phyloP scores from a whole-genome alignment of 176 grass and related monocot species.

The Tillandsia fasciculata region DNA sequence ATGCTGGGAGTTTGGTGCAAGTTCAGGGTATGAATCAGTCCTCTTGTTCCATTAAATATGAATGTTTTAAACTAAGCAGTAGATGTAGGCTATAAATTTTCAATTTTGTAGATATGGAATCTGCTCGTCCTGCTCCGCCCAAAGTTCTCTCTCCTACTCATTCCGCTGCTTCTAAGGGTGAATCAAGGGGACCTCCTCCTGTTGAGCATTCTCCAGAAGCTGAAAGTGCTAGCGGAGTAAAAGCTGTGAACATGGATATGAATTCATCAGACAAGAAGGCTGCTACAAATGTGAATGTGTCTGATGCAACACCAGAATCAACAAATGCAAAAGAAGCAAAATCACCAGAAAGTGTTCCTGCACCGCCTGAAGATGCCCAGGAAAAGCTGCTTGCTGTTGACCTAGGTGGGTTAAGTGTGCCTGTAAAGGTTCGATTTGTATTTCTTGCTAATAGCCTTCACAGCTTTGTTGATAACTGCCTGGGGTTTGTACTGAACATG shows the following conservation, averaged over 20 bases:
- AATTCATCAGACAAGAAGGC: conserved; percentile 47
- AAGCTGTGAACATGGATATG: conserved; percentile 32
- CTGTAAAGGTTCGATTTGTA: conserved; percentile 25
- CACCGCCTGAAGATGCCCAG: conserved; percentile 35
- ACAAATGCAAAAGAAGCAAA: conserved; percentile 43
- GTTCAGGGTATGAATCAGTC: conserved; percentile 46
- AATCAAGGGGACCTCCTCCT: conserved; percentile 38
- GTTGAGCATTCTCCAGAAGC: conserved; percentile 49
- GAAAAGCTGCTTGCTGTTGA: conserved; percentile 53
- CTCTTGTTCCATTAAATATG: conserved; percentile 3
- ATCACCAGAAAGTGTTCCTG: conserved; percentile 36
- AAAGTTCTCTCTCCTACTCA: conserved; percentile 65
- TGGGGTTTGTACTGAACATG: background rate
- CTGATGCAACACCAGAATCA: conserved; percentile 47
- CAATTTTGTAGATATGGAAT: conserved; percentile 63
- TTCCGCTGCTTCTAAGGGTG: conserved; percentile 82
- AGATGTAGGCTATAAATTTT: conserved; percentile 15
- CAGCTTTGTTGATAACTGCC: background rate
- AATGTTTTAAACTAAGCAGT: background rate
- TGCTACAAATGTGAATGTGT: conserved; percentile 26
- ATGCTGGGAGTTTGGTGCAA: conserved; percentile 64
- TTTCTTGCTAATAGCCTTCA: conserved; percentile 3
- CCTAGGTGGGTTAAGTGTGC: conserved; percentile 43
- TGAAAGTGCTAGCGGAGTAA: conserved; percentile 41
- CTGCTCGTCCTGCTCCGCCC: conserved; percentile 46